Percentiles rank a stretch among this genome's conserved stretches.
Evolutionary conservation across 2,329 filamentous ascomycete genomes (phyloP).

Genomic region (Thermomyces lanuginosus): DNA sequence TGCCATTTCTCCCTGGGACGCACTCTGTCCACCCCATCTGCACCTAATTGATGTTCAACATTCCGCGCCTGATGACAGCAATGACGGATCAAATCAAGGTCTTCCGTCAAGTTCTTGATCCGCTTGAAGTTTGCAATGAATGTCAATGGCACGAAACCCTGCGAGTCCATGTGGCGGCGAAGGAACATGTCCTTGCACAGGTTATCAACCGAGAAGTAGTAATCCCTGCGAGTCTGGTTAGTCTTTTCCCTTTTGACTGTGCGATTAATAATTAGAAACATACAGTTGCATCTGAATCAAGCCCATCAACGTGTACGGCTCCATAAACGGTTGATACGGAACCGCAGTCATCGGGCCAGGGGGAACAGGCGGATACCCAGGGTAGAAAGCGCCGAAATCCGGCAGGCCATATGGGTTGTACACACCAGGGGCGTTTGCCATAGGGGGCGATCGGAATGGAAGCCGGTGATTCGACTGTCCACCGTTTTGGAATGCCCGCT

Average conservation of each 20-base stretch:
- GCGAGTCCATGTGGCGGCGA: conserved; percentile 81
- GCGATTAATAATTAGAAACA: conserved; percentile 12
- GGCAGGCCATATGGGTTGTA: conserved; percentile 32
- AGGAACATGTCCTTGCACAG: conserved; percentile 84
- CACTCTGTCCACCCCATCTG: conserved; percentile 64
- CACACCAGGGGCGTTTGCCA: conserved; percentile 36
- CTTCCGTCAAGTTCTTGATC: conserved; percentile 54
- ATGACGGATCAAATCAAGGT: conserved; percentile 56
- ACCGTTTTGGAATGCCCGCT: conserved; percentile 20
- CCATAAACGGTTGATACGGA: conserved; percentile 42
- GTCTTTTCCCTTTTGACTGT: conserved; percentile 10
- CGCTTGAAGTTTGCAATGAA: conserved; percentile 79
- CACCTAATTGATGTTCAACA: conserved; percentile 58
- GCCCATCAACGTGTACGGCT: conserved; percentile 39
- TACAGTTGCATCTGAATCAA: conserved; percentile 47
- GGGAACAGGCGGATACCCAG: conserved; percentile 38
- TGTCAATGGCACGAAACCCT: conserved; percentile 71
- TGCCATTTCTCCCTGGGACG: conserved; percentile 62
- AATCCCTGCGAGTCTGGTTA: conserved; percentile 50
- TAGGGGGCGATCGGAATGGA: conserved; percentile 44
- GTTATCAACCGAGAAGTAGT: conserved; percentile 95
- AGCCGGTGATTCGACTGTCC: conserved; percentile 33
- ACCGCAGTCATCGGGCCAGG: conserved; percentile 39
- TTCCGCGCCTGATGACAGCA: conserved; percentile 56
- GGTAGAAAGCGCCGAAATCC: conserved; percentile 38